Conservation (phyloP, 176 grass and related monocot species). For the Panicum miliaceum region DNA sequence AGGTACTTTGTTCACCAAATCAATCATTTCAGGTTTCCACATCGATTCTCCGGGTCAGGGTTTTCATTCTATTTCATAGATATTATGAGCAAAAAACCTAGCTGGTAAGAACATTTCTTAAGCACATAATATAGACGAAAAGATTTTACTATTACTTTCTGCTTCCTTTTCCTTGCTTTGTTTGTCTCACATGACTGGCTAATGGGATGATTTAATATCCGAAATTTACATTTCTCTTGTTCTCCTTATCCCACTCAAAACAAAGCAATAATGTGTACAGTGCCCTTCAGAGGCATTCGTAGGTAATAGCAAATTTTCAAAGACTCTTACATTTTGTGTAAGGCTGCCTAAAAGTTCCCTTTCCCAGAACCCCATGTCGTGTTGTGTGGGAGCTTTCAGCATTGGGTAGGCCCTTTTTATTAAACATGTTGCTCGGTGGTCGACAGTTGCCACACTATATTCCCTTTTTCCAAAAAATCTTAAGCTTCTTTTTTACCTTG, state of each 20-base stretch:
- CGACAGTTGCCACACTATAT: slow-evolving; percentile 1
- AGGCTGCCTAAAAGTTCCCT: not conserved
- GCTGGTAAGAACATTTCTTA: slow-evolving; percentile 25
- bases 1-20: slow-evolving; percentile 49
- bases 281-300: slow-evolving; percentile 7
- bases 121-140: not conserved
- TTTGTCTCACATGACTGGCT: slow-evolving; percentile 19
- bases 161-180: not conserved
- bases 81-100: slow-evolving; percentile 10
- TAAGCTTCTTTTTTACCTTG: slow-evolving; percentile 22
- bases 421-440: slow-evolving; percentile 15
- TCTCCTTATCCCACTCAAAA: slow-evolving; percentile 6
- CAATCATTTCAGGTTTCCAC: slow-evolving; percentile 18
- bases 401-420: not conserved
- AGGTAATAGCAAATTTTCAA: not conserved
- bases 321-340: not conserved
- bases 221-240: slow-evolving; percentile 25
- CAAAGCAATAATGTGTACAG: slow-evolving; percentile 26
- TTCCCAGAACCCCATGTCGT: not conserved
- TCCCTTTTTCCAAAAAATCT: slow-evolving; percentile 20
- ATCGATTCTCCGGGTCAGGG: slow-evolving; percentile 16
- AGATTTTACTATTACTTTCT: not conserved
- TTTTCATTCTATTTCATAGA: slow-evolving; percentile 37
- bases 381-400: not conserved
- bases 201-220: slow-evolving; percentile 17